These are phyloP conservation scores for Spencermartinsiella europaea DNA, from an alignment of 805 yeast genomes.

Conservation along the genomic window DNA sequence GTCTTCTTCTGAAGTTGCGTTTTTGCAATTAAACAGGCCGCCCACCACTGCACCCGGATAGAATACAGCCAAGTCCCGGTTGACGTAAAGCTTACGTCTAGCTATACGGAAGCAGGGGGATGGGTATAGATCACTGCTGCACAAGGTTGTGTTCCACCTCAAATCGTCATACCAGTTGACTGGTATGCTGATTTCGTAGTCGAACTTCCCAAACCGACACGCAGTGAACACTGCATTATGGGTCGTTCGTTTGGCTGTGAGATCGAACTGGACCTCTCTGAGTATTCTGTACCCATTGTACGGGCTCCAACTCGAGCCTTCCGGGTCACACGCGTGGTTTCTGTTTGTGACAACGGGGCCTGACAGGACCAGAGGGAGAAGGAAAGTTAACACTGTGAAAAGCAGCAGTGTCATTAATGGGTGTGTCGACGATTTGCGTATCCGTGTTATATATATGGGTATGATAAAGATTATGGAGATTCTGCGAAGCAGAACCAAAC, in stretches of 20 bases:
- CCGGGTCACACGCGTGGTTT: conserved; percentile 10
- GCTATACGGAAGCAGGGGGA: conserved; percentile 10
- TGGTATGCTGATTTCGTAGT: background rate
- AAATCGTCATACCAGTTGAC: conserved; percentile 2
- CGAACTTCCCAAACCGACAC: conserved; percentile 7
- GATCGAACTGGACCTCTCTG: conserved; percentile 2
- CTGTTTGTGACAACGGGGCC: background rate
- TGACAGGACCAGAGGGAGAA: background rate
- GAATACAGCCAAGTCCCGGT: conserved; percentile 1
- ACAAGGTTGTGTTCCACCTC: conserved; percentile 12
- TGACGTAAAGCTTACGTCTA: conserved; percentile 9
- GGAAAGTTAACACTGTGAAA: background rate
- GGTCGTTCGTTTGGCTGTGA: background rate
- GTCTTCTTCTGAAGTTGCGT: background rate
- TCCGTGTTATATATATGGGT: background rate
- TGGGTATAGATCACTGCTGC: background rate
- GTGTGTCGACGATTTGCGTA: background rate
- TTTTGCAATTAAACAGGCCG: conserved; percentile 7
- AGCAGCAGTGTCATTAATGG: background rate
- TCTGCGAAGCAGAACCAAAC: too few relatives aligned
- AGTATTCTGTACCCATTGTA: conserved; percentile 12
- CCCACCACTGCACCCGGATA: conserved; percentile 16
- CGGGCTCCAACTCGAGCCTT: conserved; percentile 7
- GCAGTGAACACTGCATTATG: conserved; percentile 7
- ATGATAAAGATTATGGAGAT: background rate